Base-by-base conservation (phyloP, 192 early-diverging fungal genomes). In the Chytriomyces sp. region DNA sequence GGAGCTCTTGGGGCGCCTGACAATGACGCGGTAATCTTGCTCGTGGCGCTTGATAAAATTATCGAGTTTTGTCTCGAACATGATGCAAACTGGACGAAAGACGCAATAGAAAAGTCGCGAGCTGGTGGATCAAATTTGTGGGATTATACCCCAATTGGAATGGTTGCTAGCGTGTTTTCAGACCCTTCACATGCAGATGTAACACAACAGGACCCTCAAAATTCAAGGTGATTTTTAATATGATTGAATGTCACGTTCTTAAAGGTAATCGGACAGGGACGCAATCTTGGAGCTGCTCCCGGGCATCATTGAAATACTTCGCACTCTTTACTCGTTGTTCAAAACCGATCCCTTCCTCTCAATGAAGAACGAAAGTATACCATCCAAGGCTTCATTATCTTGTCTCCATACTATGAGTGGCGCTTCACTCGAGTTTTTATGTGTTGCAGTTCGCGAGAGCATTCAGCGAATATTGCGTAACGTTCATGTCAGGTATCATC, bases 11-110 rank as follows among this genome's bases (percentile, higher is more conserved):
- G 55, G 37, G 49, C 74, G 22, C 67, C 78, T 17, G 88, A 89
- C 44, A 76, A 65, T 30, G 80, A 89, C 59, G 71, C 81, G n/a
- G 52, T 88, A 17, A 77, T 79, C 6, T 69, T 89, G 28, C 40
- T 90, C 32, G 64, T 78, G 60, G 88, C 82, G 14, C 68, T 91
- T n/a, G 85, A 90, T 59, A 77, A 78, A 61, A 75, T 89, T 22
- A 59, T 90, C 25, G 73, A 78, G 67, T 86, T 80, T 56, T 84
- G 85, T 63, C 55, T 91, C 37, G 62, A 58, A 17, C 81, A 86
- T 39, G 59, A 54, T 5, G 12, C 5, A 3, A 58, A 66, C 31
- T 58, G 70, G 63, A 56, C 32, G 25, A 52, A 38, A 26, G 41
- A 40, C 39, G 72, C 22, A 38, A 22, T 59, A 22, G 64, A 75